A percentile compares a stretch with the other conserved stretches of the same genome.
These are phyloP conservation scores for Wallacemonas sp. DNA, from an alignment of 208 protist species.

Conservation along the genomic window DNA sequence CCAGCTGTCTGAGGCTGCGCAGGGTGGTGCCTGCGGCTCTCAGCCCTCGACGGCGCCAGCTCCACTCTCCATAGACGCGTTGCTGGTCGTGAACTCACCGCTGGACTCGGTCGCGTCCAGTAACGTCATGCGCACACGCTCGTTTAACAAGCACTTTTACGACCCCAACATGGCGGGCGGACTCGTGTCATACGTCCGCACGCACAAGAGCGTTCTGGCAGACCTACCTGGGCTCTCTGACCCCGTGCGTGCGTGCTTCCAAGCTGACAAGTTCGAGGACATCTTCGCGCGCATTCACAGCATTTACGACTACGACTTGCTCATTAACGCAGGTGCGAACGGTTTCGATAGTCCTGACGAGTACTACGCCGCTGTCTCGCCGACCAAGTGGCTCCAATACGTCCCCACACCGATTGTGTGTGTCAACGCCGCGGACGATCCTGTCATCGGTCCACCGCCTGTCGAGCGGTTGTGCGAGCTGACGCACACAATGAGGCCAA, in stretches of 20 bases:
- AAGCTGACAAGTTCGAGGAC: conserved; percentile 11
- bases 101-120: conserved; percentile 45
- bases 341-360: conserved; percentile 47
- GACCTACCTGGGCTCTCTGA: conserved; percentile 31
- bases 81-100: conserved; percentile 53
- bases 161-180: conserved; percentile 48
- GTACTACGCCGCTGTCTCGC: conserved; percentile 59
- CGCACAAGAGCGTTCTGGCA: conserved; percentile 45
- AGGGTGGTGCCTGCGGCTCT: too few species aligned
- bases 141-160: conserved; percentile 34
- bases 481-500: conserved; percentile 22
- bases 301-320: conserved; percentile 51
- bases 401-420: conserved; percentile 54
- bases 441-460: conserved; percentile 40
- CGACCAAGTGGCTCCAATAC: conserved; percentile 38
- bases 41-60: conserved; percentile 11
- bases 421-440: conserved; percentile 57
- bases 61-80: conserved; percentile 28
- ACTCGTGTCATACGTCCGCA: conserved; percentile 38
- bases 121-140: conserved; percentile 16
- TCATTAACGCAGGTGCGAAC: conserved; percentile 60
- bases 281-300: conserved; percentile 36
- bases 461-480: conserved; percentile 20
- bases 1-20: not conserved
- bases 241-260: conserved; percentile 28